Evolutionary conservation across 306 rosid genomes (phyloP), one percentile per base, ranked within the genome.

Genomic region (Hylodesmum podocarpum): DNA sequence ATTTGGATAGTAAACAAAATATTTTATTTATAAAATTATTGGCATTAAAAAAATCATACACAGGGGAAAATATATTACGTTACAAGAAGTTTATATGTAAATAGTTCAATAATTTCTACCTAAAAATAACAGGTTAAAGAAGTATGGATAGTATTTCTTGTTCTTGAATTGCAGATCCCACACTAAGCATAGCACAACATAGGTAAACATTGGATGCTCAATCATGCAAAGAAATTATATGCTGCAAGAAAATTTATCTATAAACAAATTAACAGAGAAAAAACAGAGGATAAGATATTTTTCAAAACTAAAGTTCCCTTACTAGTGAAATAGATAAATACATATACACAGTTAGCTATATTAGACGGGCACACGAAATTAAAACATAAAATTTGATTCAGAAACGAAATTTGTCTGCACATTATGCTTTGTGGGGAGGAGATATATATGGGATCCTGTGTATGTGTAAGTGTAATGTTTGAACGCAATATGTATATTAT

Each of bases 301-400:
- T 33, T 46, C 2, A 47, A 33, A 41, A 36, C 12, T 14, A 70
- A 51, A 25, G 43, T 6, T 66, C 27, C n/a, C 10, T 31, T 16
- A 2, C 6, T n/a, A 25, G 40, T 36, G 31, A 37, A 22, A 13
- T 54, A 28, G 31, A 75, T 64, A 16, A 62, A 27, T 19, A 6
- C 31, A 61, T 33, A 36, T 11, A 15, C 58, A 46, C 33, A 43
- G n/a, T n/a, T n/a, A n/a, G n/a, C n/a, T n/a, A n/a, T n/a, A n/a
- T n/a, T n/a, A n/a, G n/a, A n/a, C n/a, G 84, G 84, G 84, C 95
- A 85, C 83, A 86, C 79, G 89, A 66, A 84, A 77, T 74, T 73
- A 39, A 61, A 59, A 59, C 21, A 70, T 8, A 72, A 28, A 79
- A 15, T 40, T 57, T 3, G 49, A 67, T 14, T 33, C 62, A 65